Evolutionary conservation across 208 protist genomes (phyloP), one percentile per base, ranked within the genome.

Genomic region (Trichomonas tenax): DNA sequence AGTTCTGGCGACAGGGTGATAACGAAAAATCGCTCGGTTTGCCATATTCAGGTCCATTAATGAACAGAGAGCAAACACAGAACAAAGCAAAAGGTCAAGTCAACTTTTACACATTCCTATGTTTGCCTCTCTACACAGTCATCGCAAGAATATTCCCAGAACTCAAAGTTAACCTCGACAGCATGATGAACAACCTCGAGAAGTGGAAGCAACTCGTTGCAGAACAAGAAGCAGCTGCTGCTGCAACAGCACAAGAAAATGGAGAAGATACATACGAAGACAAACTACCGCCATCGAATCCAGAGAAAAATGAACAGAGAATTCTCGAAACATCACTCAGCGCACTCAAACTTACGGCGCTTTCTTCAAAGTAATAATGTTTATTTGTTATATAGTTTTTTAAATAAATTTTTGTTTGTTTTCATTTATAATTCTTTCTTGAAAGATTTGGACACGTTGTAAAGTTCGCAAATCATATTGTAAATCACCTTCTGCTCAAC

Each of bases 101-200:
- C 51, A 38, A 38, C 14, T 93, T 93, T 44, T 51, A 51, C 17
- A 51, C 23, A 2, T 48, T 51, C 21, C 0, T 93, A 2, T 93
- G 86, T 36, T 6, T 93, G 6, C 86, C 86, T 34, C 26, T 93
- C 9, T 93, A 51, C 31, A 41, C 45, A 38, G 86, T 38, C 8
- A 51, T 93, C 15, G 40, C 86, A 48, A 93, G 86, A 51, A 93
- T 93, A 48, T 93, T 93, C 44, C 86, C 86, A 40, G 86, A 93
- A 36, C 31, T 93, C 1, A 44, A 48, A 51, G 17, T 48, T 51
- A 93, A 93, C 34, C 0, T 51, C 0, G 36, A 93, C 11, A 21
- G 40, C 2, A 44, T 51, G 26, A 34, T 49, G 31, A 48, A 10
- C 21, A 93, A 93, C 44, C 34, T 93, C 6, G 26, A 93, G 0